Evolutionary conservation across 805 yeast species (phyloP), one percentile per base, ranked within the genome.

Genomic region (Schizosaccharomyces octosporus): DNA sequence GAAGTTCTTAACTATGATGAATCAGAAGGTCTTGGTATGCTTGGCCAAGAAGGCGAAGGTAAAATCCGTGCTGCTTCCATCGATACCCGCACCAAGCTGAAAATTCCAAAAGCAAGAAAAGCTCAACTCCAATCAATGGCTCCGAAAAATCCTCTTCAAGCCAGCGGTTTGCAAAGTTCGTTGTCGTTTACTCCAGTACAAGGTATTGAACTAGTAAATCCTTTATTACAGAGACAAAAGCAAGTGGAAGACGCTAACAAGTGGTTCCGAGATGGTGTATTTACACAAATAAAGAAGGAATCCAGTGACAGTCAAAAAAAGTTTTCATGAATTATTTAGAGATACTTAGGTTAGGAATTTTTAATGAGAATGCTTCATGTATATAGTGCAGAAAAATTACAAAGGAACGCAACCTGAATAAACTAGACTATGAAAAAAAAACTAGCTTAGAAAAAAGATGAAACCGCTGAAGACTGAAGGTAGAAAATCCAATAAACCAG

Each of bases 11-110:
- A 81, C 0, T 83, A 74, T 68, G 95, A 94, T 11, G 95, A 87
- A 66, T 61, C 67, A 15, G 74, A 84, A 41, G 95, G 95, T 0
- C 67, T 87, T 59, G 95, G 95, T 2, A 81, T 86, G 87, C 75
- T 81, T 51, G 67, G 63, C 29, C 63, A 61, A 64, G 69, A n/a
- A 55, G 62, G 67, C 17, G 54, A 55, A 64, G 60, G 60, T 9
- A 41, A 36, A 17, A 66, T 69, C 63, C 66, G 72, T 24, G 62
- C 67, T 4, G 63, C 69, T 5, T 66, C 67, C 4, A 67, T 73
- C 19, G 78, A 75, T 64, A 68, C 71, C 0, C 78, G 78, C 59
- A 81, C 81, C 29, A 74, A 71, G 62, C 83, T 87, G 2, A 78
- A 78, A 64, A 70, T 84, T 73, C 76, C 84, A 1, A 84, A 84